A percentile compares a stretch with the other conserved stretches of the same genome.
These are phyloP conservation scores for Podospora appendiculata DNA, from an alignment of 495 filamentous ascomycete genomes.

Conservation along the genomic window DNA sequence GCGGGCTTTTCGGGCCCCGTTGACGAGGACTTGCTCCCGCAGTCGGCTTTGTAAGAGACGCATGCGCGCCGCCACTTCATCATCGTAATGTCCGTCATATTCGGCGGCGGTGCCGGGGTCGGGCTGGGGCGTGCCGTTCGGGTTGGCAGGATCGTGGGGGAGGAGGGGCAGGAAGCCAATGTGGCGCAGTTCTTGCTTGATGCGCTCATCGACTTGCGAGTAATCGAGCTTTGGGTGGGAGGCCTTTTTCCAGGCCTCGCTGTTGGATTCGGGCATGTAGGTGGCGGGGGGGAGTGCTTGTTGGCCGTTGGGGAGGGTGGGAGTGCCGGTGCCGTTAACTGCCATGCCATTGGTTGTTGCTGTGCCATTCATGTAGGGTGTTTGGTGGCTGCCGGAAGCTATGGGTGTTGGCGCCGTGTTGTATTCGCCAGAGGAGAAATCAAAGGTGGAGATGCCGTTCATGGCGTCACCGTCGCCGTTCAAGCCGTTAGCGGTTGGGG, in stretches of 20 bases:
- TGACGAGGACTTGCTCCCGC: slow-evolving; percentile 69
- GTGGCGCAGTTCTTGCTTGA: slow-evolving; percentile 87
- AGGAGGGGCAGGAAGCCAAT: slow-evolving; percentile 78
- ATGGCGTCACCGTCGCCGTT: slow-evolving; percentile 45
- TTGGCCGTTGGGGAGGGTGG: slow-evolving; percentile 11
- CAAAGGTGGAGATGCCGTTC: slow-evolving; percentile 14
- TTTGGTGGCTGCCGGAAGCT: slow-evolving; percentile 1
- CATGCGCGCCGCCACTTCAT: slow-evolving; percentile 86
- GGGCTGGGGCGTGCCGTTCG: slow-evolving; percentile 35
- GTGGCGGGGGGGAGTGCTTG: slow-evolving; percentile 58
- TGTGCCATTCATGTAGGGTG: slow-evolving; percentile 28
- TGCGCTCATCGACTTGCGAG: slow-evolving; percentile 74
- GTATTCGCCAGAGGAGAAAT: slow-evolving; percentile 8
- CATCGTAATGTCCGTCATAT: slow-evolving; percentile 85
- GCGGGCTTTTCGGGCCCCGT: slow-evolving; percentile 82
- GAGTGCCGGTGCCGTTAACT: slow-evolving; percentile 9
- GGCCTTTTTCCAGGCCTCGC: slow-evolving; percentile 49
- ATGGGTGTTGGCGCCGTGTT: background rate
- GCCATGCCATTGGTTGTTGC: slow-evolving; percentile 36
- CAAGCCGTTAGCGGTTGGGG: slow-evolving; percentile 44
- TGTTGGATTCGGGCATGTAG: slow-evolving; percentile 63
- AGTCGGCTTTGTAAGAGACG: slow-evolving; percentile 78
- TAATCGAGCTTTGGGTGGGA: slow-evolving; percentile 68
- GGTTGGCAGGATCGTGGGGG: slow-evolving; percentile 27
- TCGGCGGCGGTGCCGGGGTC: slow-evolving; percentile 40